A percentile compares a stretch with the other conserved stretches of the same genome.
Conservation (phyloP, 73 alveolate genomes). For the Diophrys appendiculata region DNA sequence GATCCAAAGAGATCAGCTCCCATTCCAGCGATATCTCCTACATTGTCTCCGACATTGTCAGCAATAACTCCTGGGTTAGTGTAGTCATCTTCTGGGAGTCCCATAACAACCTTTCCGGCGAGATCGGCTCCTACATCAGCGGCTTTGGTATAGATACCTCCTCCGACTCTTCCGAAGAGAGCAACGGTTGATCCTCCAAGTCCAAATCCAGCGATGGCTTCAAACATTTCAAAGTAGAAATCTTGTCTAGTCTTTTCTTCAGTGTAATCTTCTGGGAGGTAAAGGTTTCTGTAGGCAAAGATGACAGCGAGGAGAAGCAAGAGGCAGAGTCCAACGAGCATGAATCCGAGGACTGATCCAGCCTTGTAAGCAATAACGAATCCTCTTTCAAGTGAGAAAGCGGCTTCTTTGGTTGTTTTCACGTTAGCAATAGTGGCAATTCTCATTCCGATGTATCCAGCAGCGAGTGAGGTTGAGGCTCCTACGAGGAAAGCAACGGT, state of each 20-base stretch:
- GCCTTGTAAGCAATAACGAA: conserved; percentile 80
- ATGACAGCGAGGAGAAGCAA: conserved; percentile 57
- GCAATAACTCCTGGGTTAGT: conserved; percentile 95
- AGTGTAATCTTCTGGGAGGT: conserved; percentile 9
- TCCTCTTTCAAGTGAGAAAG: conserved; percentile 54
- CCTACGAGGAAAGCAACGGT: conserved; percentile 79
- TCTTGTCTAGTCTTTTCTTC: conserved; percentile 19
- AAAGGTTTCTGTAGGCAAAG: conserved; percentile 51
- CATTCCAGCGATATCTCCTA: conserved; percentile 93
- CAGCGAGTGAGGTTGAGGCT: conserved; percentile 67
- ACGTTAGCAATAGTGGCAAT: conserved; percentile 80
- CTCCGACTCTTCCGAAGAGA: conserved; percentile 97
- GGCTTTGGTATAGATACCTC: too few relatives aligned
- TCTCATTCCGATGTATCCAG: conserved; percentile 89
- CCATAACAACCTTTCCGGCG: conserved; percentile 86
- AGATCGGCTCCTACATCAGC: conserved; percentile 94
- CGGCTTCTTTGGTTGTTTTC: conserved; percentile 65
- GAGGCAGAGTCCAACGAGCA: conserved; percentile 76
- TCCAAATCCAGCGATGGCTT: conserved; percentile 91
- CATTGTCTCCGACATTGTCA: conserved; percentile 97
- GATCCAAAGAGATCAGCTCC: conserved; percentile 96
- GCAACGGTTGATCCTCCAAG: conserved; percentile 95
- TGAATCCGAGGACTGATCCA: conserved; percentile 85
- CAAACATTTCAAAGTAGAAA: conserved; percentile 62
- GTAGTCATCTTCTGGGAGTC: conserved; percentile 89